These are phyloP conservation scores for Tylopilus sp. DNA, from an alignment of 1,284 basidiomycete species.

Conservation along the genomic window DNA sequence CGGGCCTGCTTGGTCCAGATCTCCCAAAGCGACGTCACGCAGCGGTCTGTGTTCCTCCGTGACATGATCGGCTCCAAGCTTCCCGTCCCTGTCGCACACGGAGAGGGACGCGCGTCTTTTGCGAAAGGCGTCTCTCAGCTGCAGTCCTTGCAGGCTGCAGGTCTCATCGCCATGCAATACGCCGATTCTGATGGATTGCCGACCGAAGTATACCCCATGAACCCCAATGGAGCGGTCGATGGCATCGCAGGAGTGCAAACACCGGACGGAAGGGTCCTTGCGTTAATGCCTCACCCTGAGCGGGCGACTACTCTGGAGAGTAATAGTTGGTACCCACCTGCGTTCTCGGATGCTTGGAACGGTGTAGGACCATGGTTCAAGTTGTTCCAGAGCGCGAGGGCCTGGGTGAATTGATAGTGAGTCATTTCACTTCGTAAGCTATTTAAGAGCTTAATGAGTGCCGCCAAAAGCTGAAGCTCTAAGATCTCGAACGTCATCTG, in stretches of 20 bases:
- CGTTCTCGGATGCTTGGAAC: conserved; percentile 54
- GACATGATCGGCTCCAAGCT: conserved; percentile 85
- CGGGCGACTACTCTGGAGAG: conserved; percentile 71
- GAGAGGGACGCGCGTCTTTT: conserved; percentile 87
- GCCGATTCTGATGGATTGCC: conserved; percentile 64
- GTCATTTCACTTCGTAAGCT: not conserved
- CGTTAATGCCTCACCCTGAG: conserved; percentile 95
- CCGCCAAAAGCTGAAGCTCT: not conserved
- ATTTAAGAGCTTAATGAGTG: not conserved
- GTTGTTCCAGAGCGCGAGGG: conserved; percentile 88
- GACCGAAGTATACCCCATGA: conserved; percentile 82
- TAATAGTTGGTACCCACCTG: conserved; percentile 79
- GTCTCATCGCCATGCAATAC: conserved; percentile 70
- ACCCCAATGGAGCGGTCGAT: conserved; percentile 88
- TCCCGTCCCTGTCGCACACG: conserved; percentile 93
- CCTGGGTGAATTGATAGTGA: conserved; percentile 29
- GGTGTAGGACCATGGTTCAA: conserved; percentile 90
- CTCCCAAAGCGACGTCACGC: conserved; percentile 50
- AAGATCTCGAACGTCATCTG: not conserved
- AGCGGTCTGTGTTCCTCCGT: conserved; percentile 75
- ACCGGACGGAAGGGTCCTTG: conserved; percentile 80
- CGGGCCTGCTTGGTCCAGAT: conserved; percentile 81
- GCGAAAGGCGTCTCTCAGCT: conserved; percentile 37
- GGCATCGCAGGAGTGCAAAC: conserved; percentile 90
- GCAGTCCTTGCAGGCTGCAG: conserved; percentile 42